Percentiles rank a stretch among this genome's conserved stretches.
phyloP scores from a whole-genome alignment of 495 filamentous ascomycete species.

The Penicillium coffeae region DNA sequence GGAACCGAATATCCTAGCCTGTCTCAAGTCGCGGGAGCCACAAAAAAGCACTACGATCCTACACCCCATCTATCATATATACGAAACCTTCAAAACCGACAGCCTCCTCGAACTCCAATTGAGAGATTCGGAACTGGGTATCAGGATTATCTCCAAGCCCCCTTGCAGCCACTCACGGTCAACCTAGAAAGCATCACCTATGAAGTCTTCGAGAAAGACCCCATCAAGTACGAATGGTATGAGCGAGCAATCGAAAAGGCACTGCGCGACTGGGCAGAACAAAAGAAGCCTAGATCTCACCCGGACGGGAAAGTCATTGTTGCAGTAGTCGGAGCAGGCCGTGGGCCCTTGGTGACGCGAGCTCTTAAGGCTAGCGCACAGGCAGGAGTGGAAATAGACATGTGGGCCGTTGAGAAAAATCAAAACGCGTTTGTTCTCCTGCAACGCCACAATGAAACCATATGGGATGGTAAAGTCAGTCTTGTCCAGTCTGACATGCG shows the following conservation, averaged over 20 bases:
- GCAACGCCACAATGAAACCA: conserved; percentile 71
- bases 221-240: conserved; percentile 96
- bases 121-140: conserved; percentile 73
- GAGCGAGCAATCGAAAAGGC: conserved; percentile 78
- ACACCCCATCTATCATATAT: conserved; percentile 76
- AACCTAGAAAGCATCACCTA: conserved; percentile 97
- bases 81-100: conserved; percentile 75
- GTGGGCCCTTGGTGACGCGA: conserved; percentile 85
- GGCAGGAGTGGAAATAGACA: conserved; percentile 72
- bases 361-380: conserved; percentile 71
- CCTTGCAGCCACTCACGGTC: conserved; percentile 89
- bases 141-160: conserved; percentile 93
- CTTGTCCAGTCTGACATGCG: conserved; percentile 97
- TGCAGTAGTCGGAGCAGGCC: conserved; percentile 87
- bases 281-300: conserved; percentile 68
- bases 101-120: conserved; percentile 59
- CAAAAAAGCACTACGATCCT: conserved; percentile 51
- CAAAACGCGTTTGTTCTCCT: conserved; percentile 94
- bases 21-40: conserved; percentile 53
- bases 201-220: conserved; percentile 97
- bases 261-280: conserved; percentile 71
- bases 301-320: conserved; percentile 70
- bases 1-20: conserved; percentile 62
- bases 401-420: conserved; percentile 97
- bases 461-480: conserved; percentile 72